Evolutionary conservation across 306 rosid genomes (phyloP).

Genomic region (Mimosa pudica): DNA sequence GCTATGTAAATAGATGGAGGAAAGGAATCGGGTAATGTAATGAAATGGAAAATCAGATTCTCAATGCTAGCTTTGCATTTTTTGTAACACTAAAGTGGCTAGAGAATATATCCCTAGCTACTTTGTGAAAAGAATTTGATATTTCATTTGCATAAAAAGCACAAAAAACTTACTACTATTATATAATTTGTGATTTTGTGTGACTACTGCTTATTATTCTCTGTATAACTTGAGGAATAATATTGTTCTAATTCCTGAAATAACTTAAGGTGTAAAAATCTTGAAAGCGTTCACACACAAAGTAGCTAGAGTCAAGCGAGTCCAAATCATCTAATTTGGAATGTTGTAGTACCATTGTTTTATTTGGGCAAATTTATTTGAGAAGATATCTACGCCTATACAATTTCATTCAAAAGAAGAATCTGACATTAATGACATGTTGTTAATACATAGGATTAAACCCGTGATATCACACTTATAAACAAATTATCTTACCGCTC

Average conservation of each 20-base stretch:
- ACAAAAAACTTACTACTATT: not conserved
- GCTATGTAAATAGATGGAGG: not conserved
- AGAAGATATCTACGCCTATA: not conserved
- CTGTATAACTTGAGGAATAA: not conserved
- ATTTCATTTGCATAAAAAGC: not conserved
- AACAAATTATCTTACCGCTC: too few relatives aligned
- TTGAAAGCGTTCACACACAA: not conserved
- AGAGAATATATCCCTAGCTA: not conserved
- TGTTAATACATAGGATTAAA: too few relatives aligned
- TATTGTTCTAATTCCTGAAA: not conserved
- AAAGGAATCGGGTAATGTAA: conserved; percentile 22
- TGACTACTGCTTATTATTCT: not conserved
- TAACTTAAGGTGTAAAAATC: not conserved
- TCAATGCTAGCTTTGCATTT: not conserved
- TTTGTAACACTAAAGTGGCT: not conserved
- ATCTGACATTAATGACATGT: too few relatives aligned
- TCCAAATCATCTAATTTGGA: not conserved
- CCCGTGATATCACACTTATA: too few relatives aligned
- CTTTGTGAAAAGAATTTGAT: not conserved
- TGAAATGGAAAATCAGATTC: not conserved
- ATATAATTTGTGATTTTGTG: not conserved
- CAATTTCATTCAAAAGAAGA: too few relatives aligned
- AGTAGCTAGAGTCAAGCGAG: not conserved
- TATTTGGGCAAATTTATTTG: not conserved
- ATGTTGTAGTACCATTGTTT: not conserved